phyloP scores from a whole-genome alignment of 352 stramenopile species.

The Pythium utonaiense region DNA sequence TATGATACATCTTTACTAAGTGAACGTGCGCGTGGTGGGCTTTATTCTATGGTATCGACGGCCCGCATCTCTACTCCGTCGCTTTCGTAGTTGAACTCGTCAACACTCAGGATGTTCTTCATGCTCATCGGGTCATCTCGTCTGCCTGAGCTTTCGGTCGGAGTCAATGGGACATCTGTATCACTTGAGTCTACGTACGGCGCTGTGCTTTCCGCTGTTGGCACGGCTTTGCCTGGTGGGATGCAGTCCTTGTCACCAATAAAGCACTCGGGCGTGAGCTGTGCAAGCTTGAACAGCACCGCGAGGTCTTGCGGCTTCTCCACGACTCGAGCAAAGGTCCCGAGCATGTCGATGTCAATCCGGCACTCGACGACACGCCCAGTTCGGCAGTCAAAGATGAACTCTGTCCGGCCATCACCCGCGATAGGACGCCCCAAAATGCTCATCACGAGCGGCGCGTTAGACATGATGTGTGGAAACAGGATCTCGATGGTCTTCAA shows the following conservation, averaged over 20 bases:
- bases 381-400: conserved; percentile 10
- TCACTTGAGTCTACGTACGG: background rate
- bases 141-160: background rate
- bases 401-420: conserved; percentile 4
- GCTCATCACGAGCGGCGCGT: conserved; percentile 17
- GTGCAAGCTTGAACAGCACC: conserved; percentile 10
- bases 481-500: conserved; percentile 20
- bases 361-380: conserved; percentile 1
- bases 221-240: background rate
- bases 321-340: conserved; percentile 12
- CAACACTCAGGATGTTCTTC: conserved; percentile 5
- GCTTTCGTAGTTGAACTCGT: background rate
- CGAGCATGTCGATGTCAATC: conserved; percentile 19
- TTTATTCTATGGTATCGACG: background rate
- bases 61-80: background rate
- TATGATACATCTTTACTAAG: too few relatives aligned
- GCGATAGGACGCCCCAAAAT: conserved; percentile 7
- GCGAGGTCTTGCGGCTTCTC: conserved; percentile 4
- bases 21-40: too few relatives aligned
- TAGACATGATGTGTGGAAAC: conserved; percentile 14
- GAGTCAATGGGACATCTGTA: background rate
- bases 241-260: conserved; percentile 7
- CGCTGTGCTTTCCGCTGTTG: background rate
- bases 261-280: conserved; percentile 13
- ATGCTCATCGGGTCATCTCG: conserved; percentile 8